A percentile compares a stretch with the other conserved stretches of the same genome.
These are phyloP conservation scores for Euryodendron excelsum DNA, from an alignment of 148 eudicot species.

Conservation along the genomic window DNA sequence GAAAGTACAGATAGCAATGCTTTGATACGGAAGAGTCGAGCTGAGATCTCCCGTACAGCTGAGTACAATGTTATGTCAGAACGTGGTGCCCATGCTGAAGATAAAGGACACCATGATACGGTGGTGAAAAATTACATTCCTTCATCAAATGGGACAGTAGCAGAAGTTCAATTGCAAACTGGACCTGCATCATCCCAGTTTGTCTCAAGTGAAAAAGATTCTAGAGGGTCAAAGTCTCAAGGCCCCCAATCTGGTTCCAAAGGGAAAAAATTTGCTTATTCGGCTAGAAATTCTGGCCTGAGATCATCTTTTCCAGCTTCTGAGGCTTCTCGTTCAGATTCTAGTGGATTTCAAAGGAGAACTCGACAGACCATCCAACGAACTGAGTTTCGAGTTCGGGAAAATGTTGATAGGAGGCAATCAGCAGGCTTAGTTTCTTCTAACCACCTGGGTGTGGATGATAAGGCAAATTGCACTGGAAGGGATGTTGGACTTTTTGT, in stretches of 20 bases:
- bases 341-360: slow-evolving; percentile 65
- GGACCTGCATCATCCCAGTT: slow-evolving; percentile 32
- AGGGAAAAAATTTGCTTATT: slow-evolving; percentile 55
- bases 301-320: slow-evolving; percentile 45
- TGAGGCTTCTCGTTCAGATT: slow-evolving; percentile 42
- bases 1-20: slow-evolving; percentile 25
- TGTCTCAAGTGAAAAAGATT: slow-evolving; percentile 36
- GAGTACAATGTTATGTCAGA: slow-evolving; percentile 32
- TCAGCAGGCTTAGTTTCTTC: slow-evolving; percentile 29
- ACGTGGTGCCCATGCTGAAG: slow-evolving; percentile 29
- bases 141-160: slow-evolving; percentile 27
- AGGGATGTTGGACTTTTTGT: slow-evolving; percentile 31
- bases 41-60: slow-evolving; percentile 29
- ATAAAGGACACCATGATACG: slow-evolving; percentile 23
- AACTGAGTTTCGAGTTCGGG: slow-evolving; percentile 84
- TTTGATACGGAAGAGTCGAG: slow-evolving; percentile 25
- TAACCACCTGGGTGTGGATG: slow-evolving; percentile 36
- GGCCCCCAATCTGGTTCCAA: slow-evolving; percentile 41
- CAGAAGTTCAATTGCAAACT: slow-evolving; percentile 36
- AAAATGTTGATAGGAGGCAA: slow-evolving; percentile 52
- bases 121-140: slow-evolving; percentile 25
- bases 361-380: slow-evolving; percentile 60
- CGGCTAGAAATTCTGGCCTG: slow-evolving; percentile 47
- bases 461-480: slow-evolving; percentile 34
- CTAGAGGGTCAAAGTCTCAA: slow-evolving; percentile 35